A percentile compares a stretch with the other conserved stretches of the same genome.
These are phyloP conservation scores for Neurospora pannonica DNA, from an alignment of 495 filamentous ascomycete species.

Conservation along the genomic window DNA sequence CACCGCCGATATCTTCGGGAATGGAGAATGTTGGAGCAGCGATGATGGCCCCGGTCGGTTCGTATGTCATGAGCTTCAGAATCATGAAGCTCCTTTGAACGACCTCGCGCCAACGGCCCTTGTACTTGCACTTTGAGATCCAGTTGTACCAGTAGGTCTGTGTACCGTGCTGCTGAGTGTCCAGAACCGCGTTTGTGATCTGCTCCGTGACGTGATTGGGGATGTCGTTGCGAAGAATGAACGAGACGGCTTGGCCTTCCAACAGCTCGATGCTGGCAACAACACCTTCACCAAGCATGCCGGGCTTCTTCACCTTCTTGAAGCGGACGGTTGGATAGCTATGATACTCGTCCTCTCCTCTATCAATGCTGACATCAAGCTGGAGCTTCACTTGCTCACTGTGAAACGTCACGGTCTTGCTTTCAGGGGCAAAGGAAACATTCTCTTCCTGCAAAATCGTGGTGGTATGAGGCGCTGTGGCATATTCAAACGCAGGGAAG, in stretches of 20 bases:
- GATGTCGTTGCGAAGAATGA: conserved; percentile 52
- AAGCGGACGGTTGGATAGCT: conserved; percentile 40
- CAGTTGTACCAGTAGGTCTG: conserved; percentile 61
- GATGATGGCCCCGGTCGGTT: conserved; percentile 41
- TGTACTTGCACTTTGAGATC: conserved; percentile 58
- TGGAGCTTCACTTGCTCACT: conserved; percentile 48
- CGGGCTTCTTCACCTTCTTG: conserved; percentile 38
- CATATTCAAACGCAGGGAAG: conserved; percentile 65
- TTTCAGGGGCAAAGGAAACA: conserved; percentile 25
- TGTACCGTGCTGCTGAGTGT: conserved; percentile 54
- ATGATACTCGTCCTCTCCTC: conserved; percentile 32
- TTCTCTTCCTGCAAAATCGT: conserved; percentile 33
- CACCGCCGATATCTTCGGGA: conserved; percentile 61
- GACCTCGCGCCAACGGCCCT: conserved; percentile 60
- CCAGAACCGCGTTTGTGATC: conserved; percentile 43
- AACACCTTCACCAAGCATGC: conserved; percentile 50
- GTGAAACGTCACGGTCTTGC: conserved; percentile 54
- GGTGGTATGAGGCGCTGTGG: conserved; percentile 45
- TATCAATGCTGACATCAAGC: conserved; percentile 54
- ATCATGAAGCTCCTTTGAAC: conserved; percentile 60
- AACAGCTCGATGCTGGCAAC: conserved; percentile 44
- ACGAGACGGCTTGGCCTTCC: conserved; percentile 58
- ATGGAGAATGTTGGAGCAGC: conserved; percentile 51
- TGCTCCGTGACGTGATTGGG: conserved; percentile 40
- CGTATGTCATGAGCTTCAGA: conserved; percentile 62